Conservation (phyloP, 495 filamentous ascomycete species). For the Hypoxylon rickii region DNA sequence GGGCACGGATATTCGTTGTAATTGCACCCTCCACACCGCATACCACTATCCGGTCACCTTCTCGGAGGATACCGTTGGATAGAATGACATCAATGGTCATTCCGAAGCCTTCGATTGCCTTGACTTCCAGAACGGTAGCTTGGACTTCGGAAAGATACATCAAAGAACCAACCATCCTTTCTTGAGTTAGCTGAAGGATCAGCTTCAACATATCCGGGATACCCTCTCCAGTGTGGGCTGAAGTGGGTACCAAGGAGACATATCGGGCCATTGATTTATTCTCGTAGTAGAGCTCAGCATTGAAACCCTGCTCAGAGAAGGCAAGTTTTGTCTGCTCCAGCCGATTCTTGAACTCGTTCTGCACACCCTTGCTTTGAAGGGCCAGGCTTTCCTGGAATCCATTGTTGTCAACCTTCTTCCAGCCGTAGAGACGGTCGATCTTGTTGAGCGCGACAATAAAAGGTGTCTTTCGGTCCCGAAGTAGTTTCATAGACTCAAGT, state of each 20-base stretch:
- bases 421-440: constrained; percentile 98
- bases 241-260: constrained; percentile 95
- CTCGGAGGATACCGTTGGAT: constrained; percentile 91
- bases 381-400: constrained; percentile 91
- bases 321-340: constrained; percentile 90
- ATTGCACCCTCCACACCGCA: constrained; percentile 96
- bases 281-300: constrained; percentile 93
- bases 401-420: constrained; percentile 98
- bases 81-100: constrained; percentile 98
- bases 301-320: constrained; percentile 96
- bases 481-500: constrained; percentile 91
- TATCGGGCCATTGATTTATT: constrained; percentile 95
- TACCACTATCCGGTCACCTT: constrained; percentile 92
- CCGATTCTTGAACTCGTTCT: constrained; percentile 92
- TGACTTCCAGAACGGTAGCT: constrained; percentile 97
- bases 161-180: constrained; percentile 95
- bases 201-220: constrained; percentile 99
- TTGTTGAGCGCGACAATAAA: constrained; percentile 99
- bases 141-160: constrained; percentile 99
- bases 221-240: constrained; percentile 96
- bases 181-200: constrained; percentile 86
- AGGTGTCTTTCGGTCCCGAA: constrained; percentile 92
- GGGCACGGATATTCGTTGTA: constrained; percentile 91
- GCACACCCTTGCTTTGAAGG: constrained; percentile 90
- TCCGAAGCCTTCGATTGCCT: constrained; percentile 97